Evolutionary conservation across 345 rosid species (phyloP), one percentile per base, ranked within the genome.

Genomic region (Populus deltoides): DNA sequence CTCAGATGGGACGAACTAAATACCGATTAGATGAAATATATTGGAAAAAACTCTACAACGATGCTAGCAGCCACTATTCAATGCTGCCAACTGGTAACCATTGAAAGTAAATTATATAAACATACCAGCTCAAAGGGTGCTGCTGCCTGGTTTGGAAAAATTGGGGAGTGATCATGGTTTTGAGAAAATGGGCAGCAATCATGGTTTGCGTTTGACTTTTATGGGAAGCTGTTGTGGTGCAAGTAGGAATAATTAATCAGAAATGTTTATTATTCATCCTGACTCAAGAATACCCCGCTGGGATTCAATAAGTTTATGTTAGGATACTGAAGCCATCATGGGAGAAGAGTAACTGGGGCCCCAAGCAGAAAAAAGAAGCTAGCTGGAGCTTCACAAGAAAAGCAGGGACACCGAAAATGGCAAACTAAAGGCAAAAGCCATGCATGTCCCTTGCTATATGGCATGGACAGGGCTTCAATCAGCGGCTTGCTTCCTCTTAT

Each of bases 341-440:
- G 41, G 38, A 22, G 24, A 68, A 10, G 17, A 68, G 47, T 18
- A 39, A 38, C 0, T 18, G 47, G 71, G 72, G 7, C 55, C 49
- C 18, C 25, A 5, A 22, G 72, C 51, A 10, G 47, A 27, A n/a
- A 6, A 67, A 39, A 24, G 53, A 70, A 10, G 55, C 25, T 59
- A 31, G 36, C 70, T 25, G 27, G 13, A 15, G 71, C 71, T 17
- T 38, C 7, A 0, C 71, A 36, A 16, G 43, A 65, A 27, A 70
- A 15, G 33, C 20, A 63, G 24, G 11, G 61, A 47, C n/a, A 74
- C 27, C 22, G 72, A 51, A 57, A 55, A 72, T 5, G 67, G 33
- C 33, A 66, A 72, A 70, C 36, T 31, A 55, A 35, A 68, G 45
- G 65, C 75, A 74, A 59, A 68, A 38, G 73, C 63, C 63, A 45